These are phyloP conservation scores for Desmodesmus armatus DNA, from an alignment of 139 green algal species.

Conservation along the genomic window DNA sequence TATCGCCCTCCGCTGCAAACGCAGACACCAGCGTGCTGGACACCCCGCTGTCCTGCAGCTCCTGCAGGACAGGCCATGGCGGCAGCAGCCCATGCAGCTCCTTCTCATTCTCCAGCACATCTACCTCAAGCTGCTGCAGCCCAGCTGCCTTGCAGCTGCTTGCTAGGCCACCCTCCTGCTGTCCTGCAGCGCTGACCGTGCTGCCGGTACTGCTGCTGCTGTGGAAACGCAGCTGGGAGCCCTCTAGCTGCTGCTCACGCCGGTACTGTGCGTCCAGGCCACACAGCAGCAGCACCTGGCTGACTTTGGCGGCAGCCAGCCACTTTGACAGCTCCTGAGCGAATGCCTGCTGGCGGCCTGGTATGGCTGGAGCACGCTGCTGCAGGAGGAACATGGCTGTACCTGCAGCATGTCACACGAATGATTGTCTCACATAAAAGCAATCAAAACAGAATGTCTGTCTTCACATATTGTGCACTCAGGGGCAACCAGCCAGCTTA, in stretches of 20 bases:
- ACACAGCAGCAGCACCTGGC: slow-evolving; percentile 64
- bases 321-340: slow-evolving; percentile 64
- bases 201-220: slow-evolving; percentile 25
- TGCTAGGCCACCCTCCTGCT: neutral
- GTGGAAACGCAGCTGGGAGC: slow-evolving; percentile 47
- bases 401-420: slow-evolving; percentile 23
- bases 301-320: slow-evolving; percentile 30
- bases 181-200: neutral
- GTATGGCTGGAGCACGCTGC: slow-evolving; percentile 71
- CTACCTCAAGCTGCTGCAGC: slow-evolving; percentile 48
- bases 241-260: slow-evolving; percentile 65
- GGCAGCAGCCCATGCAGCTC: slow-evolving; percentile 56
- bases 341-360: slow-evolving; percentile 63
- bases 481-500: too few species aligned
- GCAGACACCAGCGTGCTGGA: slow-evolving; percentile 48
- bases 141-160: slow-evolving; percentile 3
- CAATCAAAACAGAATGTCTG: too few species aligned
- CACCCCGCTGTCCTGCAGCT: slow-evolving; percentile 7
- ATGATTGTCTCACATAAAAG: too few species aligned
- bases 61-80: slow-evolving; percentile 70
- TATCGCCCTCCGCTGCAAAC: slow-evolving; percentile 75
- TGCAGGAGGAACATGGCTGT: slow-evolving; percentile 70
- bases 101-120: slow-evolving; percentile 47
- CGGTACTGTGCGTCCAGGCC: slow-evolving; percentile 66
- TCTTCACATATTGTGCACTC: too few species aligned